These are phyloP conservation scores for Aspergillus quadrilineatus DNA, from an alignment of 2,329 filamentous ascomycete species.

Conservation along the genomic window DNA sequence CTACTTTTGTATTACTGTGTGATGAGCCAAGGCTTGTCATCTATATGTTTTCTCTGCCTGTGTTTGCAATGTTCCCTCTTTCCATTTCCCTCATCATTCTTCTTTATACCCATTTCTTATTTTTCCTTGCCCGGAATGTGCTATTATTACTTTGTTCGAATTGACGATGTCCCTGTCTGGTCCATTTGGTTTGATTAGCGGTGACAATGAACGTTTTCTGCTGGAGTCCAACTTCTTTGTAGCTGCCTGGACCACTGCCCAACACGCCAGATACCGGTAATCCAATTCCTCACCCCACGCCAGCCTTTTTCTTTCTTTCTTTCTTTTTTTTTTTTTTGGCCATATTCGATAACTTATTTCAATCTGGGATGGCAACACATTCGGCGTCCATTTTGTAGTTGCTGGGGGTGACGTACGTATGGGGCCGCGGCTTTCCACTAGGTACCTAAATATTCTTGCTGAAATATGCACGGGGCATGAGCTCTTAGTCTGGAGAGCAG, in stretches of 20 bases:
- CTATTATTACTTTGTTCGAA: conserved; percentile 19
- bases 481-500: too few species aligned
- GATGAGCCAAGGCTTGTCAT: conserved; percentile 2
- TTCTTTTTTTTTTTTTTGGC: too few species aligned
- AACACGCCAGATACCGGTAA: too few species aligned
- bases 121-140: conserved; percentile 20
- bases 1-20: conserved; percentile 3
- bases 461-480: too few species aligned
- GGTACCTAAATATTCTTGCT: too few species aligned
- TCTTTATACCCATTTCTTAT: conserved; percentile 25
- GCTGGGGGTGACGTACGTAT: too few species aligned
- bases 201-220: not conserved
- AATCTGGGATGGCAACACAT: too few species aligned
- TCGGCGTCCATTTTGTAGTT: too few species aligned
- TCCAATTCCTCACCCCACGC: too few species aligned
- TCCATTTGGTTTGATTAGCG: conserved; percentile 2
- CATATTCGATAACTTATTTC: too few species aligned
- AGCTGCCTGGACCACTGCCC: not conserved
- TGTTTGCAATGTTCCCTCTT: conserved; percentile 10
- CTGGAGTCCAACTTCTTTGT: not conserved
- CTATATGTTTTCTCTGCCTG: conserved; percentile 10
- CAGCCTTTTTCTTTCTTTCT: too few species aligned
- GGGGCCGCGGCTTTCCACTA: too few species aligned
- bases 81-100: conserved; percentile 12
- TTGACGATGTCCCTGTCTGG: conserved; percentile 22